Percentiles rank a stretch among this genome's conserved stretches.
Evolutionary conservation across 805 yeast genomes (phyloP).

Genomic region (Spathaspora sp.): DNA sequence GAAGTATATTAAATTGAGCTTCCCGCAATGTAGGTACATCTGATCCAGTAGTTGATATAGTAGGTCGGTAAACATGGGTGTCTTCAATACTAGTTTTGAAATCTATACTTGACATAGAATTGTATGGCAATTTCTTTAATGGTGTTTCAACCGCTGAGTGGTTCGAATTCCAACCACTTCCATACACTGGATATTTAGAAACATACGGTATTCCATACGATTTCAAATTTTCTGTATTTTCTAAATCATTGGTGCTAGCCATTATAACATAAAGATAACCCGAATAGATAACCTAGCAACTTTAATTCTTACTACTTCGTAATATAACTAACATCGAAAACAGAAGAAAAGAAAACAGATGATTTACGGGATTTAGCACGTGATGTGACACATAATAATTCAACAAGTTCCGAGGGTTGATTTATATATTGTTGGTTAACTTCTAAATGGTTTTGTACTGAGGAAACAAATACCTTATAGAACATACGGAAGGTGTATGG

Average conservation of each 20-base stretch:
- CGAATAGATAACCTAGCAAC: background rate
- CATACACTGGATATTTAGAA: background rate
- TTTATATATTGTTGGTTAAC: background rate
- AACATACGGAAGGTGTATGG: no score
- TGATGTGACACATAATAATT: background rate
- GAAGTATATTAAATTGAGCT: conserved; percentile 6
- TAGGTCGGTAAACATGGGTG: background rate
- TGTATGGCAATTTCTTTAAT: conserved; percentile 7
- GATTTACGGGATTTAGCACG: background rate
- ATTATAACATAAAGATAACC: background rate
- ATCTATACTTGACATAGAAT: conserved; percentile 1
- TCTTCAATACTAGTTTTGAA: background rate
- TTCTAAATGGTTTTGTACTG: background rate
- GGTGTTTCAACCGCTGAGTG: background rate
- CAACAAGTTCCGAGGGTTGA: background rate
- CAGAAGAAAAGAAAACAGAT: background rate
- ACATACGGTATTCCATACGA: background rate
- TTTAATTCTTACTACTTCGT: no score
- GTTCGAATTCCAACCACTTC: background rate
- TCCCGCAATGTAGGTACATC: background rate
- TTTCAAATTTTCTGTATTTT: background rate
- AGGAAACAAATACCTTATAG: background rate
- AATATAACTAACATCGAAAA: background rate
- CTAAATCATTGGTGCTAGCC: background rate
- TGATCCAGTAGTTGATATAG: background rate